Evolutionary conservation across 768 basidiomycete genomes (phyloP).

Genomic region (Cubamyces sp.): DNA sequence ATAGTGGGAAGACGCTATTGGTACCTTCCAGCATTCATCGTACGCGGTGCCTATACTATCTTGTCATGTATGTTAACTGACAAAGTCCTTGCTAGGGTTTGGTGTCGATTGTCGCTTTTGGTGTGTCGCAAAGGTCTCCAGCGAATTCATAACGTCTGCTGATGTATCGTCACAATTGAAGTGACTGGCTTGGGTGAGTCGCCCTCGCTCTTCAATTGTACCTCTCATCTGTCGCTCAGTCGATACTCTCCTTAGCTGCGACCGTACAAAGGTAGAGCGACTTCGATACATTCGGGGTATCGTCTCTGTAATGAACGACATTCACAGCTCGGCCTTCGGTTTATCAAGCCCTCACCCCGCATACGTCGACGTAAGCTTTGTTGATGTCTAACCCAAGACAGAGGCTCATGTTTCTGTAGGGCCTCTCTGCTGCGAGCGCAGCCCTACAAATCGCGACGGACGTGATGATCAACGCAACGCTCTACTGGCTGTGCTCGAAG

Average conservation of each 20-base stretch:
- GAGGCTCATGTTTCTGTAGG: background rate
- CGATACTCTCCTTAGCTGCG: background rate
- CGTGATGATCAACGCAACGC: constrained; percentile 10
- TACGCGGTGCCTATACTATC: background rate
- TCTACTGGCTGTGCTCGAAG: constrained; percentile 19
- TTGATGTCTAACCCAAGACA: background rate
- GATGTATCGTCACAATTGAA: background rate
- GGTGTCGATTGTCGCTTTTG: constrained; percentile 1
- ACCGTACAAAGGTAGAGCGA: constrained; percentile 6
- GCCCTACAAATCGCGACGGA: constrained; percentile 14
- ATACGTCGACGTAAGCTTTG: constrained; percentile 4
- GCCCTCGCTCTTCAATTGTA: background rate
- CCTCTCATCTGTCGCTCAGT: too few relatives aligned
- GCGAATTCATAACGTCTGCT: background rate
- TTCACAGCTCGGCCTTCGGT: background rate
- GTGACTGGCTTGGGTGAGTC: constrained; percentile 16
- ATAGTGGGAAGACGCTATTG: constrained; percentile 15
- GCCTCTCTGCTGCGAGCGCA: constrained; percentile 5
- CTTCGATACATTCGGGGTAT: background rate
- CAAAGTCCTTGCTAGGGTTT: background rate
- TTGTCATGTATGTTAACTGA: too few relatives aligned
- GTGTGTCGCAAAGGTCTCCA: background rate
- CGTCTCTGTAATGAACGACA: background rate
- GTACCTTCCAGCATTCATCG: constrained; percentile 10
- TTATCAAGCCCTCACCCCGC: constrained; percentile 1